Evolutionary conservation across 495 filamentous ascomycete genomes (phyloP).

Genomic region (Penicillium coffeae): DNA sequence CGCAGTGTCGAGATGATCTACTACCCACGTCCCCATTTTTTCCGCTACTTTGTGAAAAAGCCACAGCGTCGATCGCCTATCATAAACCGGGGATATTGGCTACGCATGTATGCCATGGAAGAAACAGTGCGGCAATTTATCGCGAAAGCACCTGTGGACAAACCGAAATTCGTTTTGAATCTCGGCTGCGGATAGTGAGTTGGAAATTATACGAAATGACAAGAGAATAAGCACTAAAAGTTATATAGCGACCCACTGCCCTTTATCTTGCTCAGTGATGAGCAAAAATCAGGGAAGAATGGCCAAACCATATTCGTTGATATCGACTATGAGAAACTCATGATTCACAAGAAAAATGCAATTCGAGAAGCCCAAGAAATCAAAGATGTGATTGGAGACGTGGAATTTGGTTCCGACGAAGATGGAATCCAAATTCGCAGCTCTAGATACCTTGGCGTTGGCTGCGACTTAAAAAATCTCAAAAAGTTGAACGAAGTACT

Average conservation of each 20-base stretch:
- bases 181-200: slow-evolving; percentile 88
- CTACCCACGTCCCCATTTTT: slow-evolving; percentile 72
- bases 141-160: slow-evolving; percentile 45
- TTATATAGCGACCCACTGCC: slow-evolving; percentile 77
- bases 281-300: slow-evolving; percentile 46
- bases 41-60: slow-evolving; percentile 82
- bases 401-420: slow-evolving; percentile 42
- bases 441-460: slow-evolving; percentile 70
- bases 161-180: slow-evolving; percentile 74
- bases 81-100: slow-evolving; percentile 85
- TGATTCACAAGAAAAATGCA: slow-evolving; percentile 65
- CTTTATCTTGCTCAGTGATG: slow-evolving; percentile 71
- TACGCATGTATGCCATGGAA: slow-evolving; percentile 79
- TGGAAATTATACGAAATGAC: not conserved
- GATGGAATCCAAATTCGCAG: slow-evolving; percentile 55
- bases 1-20: slow-evolving; percentile 84
- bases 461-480: slow-evolving; percentile 66
- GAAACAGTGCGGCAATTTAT: slow-evolving; percentile 69
- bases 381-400: slow-evolving; percentile 42
- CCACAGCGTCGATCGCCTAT: slow-evolving; percentile 73
- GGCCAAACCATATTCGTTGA: slow-evolving; percentile 67
- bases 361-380: slow-evolving; percentile 61
- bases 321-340: slow-evolving; percentile 81
- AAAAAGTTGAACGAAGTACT: slow-evolving; percentile 57
- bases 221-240: slow-evolving; percentile 23